A percentile compares a stretch with the other conserved stretches of the same genome.
phyloP scores from a whole-genome alignment of 2,329 filamentous ascomycete genomes.

The Metarhizium robertsii region DNA sequence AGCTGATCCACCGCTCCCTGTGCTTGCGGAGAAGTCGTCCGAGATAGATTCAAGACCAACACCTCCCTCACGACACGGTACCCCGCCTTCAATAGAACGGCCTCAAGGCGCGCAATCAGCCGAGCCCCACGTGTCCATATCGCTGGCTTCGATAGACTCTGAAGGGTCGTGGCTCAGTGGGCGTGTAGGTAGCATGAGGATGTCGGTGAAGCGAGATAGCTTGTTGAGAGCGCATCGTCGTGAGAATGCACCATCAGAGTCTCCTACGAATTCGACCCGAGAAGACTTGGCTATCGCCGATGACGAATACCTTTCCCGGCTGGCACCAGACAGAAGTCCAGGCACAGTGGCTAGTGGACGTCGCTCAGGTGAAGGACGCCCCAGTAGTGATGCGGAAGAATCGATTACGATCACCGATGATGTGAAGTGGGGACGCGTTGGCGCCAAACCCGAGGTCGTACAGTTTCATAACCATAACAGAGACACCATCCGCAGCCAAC shows the following conservation, averaged over 20 bases:
- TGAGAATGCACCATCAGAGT: constrained; percentile 24
- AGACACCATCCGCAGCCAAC: constrained; percentile 40
- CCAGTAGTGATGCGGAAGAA: constrained; percentile 52
- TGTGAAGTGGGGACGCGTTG: constrained; percentile 43
- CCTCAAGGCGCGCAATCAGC: constrained; percentile 33
- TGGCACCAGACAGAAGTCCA: constrained; percentile 20
- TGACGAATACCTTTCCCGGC: constrained; percentile 63
- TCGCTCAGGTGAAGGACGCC: constrained; percentile 40
- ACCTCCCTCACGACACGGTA: constrained; percentile 29
- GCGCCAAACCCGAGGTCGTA: constrained; percentile 45
- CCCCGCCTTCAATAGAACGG: constrained; percentile 34
- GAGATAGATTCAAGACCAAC: constrained; percentile 18
- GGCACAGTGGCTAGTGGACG: constrained; percentile 22
- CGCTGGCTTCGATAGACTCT: constrained; percentile 86
- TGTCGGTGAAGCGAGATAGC: constrained; percentile 35
- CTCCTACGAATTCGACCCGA: constrained; percentile 36
- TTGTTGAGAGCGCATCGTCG: constrained; percentile 21
- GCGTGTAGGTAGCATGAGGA: constrained; percentile 42
- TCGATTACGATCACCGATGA: constrained; percentile 27
- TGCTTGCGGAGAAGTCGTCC: constrained; percentile 17
- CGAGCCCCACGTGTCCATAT: constrained; percentile 65
- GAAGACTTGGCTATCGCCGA: constrained; percentile 56
- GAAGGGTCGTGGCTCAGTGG: constrained; percentile 95
- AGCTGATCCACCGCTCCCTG: constrained; percentile 35
- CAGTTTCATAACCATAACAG: constrained; percentile 38